Evolutionary conservation across 306 rosid genomes (phyloP).

Genomic region (Ziziphus jujuba): DNA sequence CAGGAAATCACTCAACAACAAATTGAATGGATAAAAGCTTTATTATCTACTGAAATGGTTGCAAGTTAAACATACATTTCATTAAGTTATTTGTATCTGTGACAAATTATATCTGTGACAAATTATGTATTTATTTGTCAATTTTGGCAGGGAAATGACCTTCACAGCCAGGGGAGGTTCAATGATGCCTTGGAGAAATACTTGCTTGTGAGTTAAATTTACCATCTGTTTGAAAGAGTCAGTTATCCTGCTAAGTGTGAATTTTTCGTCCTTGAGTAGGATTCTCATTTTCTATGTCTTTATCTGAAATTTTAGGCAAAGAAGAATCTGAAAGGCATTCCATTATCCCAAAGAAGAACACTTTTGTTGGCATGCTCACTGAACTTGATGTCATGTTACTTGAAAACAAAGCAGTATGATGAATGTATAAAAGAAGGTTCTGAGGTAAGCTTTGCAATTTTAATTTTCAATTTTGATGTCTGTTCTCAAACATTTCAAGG

Average conservation of each 20-base stretch:
- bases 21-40: too few species aligned
- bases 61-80: not conserved
- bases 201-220: slow-evolving; percentile 56
- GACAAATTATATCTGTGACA: not conserved
- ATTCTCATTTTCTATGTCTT: slow-evolving; percentile 24
- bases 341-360: slow-evolving; percentile 67
- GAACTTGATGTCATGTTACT: slow-evolving; percentile 94
- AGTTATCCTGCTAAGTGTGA: not conserved
- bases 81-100: not conserved
- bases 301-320: slow-evolving; percentile 69
- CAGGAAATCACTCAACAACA: too few species aligned
- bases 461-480: slow-evolving; percentile 16
- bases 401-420: slow-evolving; percentile 75
- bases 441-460: slow-evolving; percentile 57
- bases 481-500: slow-evolving; percentile 2
- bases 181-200: slow-evolving; percentile 74
- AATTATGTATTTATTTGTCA: slow-evolving; percentile 28
- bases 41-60: too few species aligned
- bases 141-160: slow-evolving; percentile 75
- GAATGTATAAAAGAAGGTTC: slow-evolving; percentile 89
- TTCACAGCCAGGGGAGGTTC: slow-evolving; percentile 80
- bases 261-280: not conserved
- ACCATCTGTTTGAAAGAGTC: slow-evolving; percentile 17
- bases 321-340: slow-evolving; percentile 65
- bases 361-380: slow-evolving; percentile 88